Conservation (phyloP, 106 monocot genomes). For the Dendrobium huoshanense region DNA sequence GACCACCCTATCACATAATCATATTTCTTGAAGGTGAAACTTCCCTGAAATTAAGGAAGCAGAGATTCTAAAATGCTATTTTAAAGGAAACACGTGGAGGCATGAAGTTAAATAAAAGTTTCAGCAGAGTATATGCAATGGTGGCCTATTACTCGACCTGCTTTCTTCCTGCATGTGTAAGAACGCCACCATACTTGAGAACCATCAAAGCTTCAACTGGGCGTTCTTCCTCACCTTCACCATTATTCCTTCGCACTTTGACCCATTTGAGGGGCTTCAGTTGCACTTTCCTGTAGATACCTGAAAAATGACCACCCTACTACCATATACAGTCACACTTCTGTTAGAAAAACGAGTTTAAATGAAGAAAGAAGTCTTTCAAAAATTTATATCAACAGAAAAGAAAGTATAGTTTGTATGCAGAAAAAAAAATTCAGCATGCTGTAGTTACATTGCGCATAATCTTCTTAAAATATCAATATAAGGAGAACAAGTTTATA, state of each 20-base stretch:
- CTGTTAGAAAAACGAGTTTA: neutral
- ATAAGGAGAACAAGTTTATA: neutral
- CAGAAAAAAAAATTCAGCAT: neutral
- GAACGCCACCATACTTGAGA: slow-evolving; percentile 98
- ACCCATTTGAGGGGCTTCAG: slow-evolving; percentile 88
- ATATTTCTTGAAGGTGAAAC: neutral
- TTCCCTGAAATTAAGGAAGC: neutral
- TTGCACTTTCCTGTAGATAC: slow-evolving; percentile 97
- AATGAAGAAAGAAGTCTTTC: neutral
- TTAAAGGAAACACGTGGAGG: neutral
- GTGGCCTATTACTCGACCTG: slow-evolving; percentile 42
- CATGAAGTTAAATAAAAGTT: neutral
- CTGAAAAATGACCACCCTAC: slow-evolving; percentile 97
- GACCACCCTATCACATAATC: neutral
- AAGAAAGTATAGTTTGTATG: neutral
- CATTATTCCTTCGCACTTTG: slow-evolving; percentile 63
- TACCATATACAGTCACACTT: neutral
- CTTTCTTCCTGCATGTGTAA: slow-evolving; percentile 99
- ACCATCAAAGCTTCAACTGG: slow-evolving; percentile 96
- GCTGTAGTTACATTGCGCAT: neutral
- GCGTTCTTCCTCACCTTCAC: slow-evolving; percentile 79
- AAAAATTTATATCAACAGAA: neutral
- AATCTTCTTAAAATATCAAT: neutral
- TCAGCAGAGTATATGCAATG: neutral
- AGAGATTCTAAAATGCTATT: neutral